Percentiles rank a stretch among this genome's conserved stretches.
Evolutionary conservation across 345 rosid genomes (phyloP).

Genomic region (Populus alba): DNA sequence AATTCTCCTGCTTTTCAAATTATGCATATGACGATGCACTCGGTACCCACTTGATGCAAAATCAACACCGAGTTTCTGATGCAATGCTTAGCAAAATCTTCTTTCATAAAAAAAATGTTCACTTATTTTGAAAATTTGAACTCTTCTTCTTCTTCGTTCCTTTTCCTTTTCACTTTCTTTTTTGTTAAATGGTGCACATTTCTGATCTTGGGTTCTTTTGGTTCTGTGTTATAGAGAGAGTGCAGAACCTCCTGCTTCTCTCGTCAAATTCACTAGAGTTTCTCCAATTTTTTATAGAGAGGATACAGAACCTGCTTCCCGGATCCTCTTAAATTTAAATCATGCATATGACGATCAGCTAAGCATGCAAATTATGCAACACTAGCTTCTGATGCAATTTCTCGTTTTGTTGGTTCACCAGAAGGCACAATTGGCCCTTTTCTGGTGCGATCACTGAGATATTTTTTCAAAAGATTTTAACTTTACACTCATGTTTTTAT

Average conservation of each 20-base stretch:
- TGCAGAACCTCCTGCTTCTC: no score
- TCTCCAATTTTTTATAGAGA: no score
- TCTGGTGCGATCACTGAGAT: background rate
- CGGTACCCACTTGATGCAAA: constrained; percentile 74
- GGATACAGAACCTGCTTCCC: background rate
- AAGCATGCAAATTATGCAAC: no score
- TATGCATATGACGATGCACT: constrained; percentile 52
- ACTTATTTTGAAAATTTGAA: background rate
- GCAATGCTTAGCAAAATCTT: constrained; percentile 3
- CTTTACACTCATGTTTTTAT: no score
- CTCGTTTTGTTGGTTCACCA: no score
- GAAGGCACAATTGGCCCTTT: background rate
- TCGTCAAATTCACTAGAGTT: no score
- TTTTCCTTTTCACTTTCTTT: no score
- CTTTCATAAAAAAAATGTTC: background rate
- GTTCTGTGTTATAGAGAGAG: background rate
- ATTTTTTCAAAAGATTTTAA: no score
- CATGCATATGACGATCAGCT: background rate
- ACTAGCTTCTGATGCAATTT: background rate
- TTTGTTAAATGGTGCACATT: background rate
- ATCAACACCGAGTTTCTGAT: constrained; percentile 51
- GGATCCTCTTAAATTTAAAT: background rate
- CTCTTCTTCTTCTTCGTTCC: no score
- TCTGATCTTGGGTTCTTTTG: background rate
- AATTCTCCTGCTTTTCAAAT: background rate